Evolutionary conservation across 345 rosid genomes (phyloP).

Genomic region (Aquilaria sinensis): DNA sequence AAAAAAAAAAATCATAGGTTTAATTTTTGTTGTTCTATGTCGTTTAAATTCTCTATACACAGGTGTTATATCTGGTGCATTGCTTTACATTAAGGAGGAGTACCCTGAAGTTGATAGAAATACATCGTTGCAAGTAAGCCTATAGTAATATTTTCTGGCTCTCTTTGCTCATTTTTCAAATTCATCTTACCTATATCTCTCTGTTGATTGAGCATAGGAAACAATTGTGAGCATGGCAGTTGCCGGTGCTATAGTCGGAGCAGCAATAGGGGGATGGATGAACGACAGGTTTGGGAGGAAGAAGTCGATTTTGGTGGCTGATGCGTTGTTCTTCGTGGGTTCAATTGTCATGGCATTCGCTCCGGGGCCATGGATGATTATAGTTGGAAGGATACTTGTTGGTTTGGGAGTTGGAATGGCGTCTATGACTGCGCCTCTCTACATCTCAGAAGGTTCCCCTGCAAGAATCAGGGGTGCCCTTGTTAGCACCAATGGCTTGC

Average conservation of each 20-base stretch:
- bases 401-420: slow-evolving; percentile 97
- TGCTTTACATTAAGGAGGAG: slow-evolving; percentile 74
- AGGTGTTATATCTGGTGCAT: slow-evolving; percentile 92
- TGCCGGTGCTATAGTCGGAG: slow-evolving; percentile 86
- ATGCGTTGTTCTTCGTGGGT: slow-evolving; percentile 58
- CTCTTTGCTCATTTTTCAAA: neutral
- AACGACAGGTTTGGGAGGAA: slow-evolving; percentile 76
- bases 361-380: slow-evolving; percentile 64
- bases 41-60: no score
- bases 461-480: slow-evolving; percentile 88
- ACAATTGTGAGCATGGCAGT: slow-evolving; percentile 86
- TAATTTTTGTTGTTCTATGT: no score
- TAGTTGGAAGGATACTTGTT: slow-evolving; percentile 65
- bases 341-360: slow-evolving; percentile 68
- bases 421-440: slow-evolving; percentile 92
- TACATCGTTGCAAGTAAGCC: slow-evolving; percentile 61
- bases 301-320: slow-evolving; percentile 50
- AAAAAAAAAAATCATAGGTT: neutral
- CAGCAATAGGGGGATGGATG: slow-evolving; percentile 72
- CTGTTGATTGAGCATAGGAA: slow-evolving; percentile 24
- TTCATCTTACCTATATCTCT: neutral
- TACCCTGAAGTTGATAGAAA: slow-evolving; percentile 52
- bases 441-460: slow-evolving; percentile 90
- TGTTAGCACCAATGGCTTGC: slow-evolving; percentile 73
- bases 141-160: neutral